Evolutionary conservation across 2,329 filamentous ascomycete species (phyloP).

Genomic region (Ustulina deusta): DNA sequence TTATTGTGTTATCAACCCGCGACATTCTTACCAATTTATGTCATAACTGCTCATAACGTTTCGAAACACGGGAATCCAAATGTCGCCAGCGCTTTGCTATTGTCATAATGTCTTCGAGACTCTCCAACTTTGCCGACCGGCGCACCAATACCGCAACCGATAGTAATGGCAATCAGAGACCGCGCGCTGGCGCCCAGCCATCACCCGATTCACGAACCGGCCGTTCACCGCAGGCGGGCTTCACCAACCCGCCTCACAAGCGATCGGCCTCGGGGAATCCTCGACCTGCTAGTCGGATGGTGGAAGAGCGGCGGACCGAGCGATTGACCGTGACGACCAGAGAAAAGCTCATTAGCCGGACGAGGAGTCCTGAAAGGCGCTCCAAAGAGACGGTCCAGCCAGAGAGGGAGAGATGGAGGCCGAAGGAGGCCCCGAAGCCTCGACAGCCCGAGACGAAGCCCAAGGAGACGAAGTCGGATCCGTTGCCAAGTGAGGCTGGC

Average conservation of each 20-base stretch:
- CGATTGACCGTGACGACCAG: constrained; percentile 68
- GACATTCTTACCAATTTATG: constrained; percentile 3
- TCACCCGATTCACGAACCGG: constrained; percentile 53
- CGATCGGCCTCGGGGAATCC: constrained; percentile 69
- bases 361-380: constrained; percentile 68
- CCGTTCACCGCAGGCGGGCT: constrained; percentile 51
- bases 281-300: constrained; percentile 60
- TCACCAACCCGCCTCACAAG: constrained; percentile 63
- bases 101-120: constrained; percentile 52
- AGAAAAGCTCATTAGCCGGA: constrained; percentile 71
- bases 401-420: constrained; percentile 51
- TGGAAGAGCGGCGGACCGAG: constrained; percentile 69
- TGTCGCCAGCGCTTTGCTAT: constrained; percentile 44
- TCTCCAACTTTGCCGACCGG: constrained; percentile 55
- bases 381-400: constrained; percentile 50
- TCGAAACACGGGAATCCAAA: constrained; percentile 33
- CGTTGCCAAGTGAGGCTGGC: constrained; percentile 60
- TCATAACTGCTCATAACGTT: constrained; percentile 35
- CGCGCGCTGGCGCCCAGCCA: constrained; percentile 44
- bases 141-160: constrained; percentile 58
- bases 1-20: constrained; percentile 30
- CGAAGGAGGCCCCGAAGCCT: constrained; percentile 57
- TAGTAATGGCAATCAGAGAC: constrained; percentile 47
- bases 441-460: constrained; percentile 60
- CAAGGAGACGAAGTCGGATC: constrained; percentile 61